These are phyloP conservation scores for Emergomyces africanus DNA, from an alignment of 2,329 filamentous ascomycete genomes.

Conservation along the genomic window DNA sequence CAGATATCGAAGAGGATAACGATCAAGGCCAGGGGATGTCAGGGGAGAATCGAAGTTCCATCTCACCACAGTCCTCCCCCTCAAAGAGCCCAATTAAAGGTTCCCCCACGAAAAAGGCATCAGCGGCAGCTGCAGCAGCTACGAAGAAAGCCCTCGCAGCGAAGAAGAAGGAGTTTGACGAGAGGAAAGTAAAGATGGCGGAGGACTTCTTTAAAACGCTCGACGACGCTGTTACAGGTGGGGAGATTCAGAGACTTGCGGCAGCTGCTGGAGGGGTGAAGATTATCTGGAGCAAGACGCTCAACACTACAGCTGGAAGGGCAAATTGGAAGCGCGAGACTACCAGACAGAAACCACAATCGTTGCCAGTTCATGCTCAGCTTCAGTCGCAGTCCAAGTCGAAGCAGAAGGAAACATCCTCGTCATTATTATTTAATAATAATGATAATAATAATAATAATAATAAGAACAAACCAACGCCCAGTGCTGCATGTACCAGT, in stretches of 20 bases:
- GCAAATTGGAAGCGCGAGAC: constrained; percentile 56
- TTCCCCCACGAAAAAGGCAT: constrained; percentile 17
- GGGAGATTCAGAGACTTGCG: constrained; percentile 37
- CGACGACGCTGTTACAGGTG: constrained; percentile 39
- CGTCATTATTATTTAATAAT: not conserved
- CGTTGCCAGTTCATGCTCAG: not conserved
- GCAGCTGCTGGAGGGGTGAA: constrained; percentile 44
- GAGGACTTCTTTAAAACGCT: constrained; percentile 43
- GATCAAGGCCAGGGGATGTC: constrained; percentile 16
- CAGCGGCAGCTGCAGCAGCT: constrained; percentile 14
- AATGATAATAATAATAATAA: too few species aligned
- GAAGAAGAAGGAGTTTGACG: constrained; percentile 40
- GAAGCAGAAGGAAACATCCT: not conserved
- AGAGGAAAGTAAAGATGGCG: constrained; percentile 40
- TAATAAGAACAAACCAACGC: not conserved
- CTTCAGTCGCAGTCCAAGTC: not conserved
- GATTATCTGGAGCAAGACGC: constrained; percentile 49
- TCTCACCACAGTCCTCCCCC: not conserved
- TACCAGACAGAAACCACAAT: not conserved
- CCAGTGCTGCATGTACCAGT: not conserved
- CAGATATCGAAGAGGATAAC: constrained; percentile 22
- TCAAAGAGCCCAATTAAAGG: constrained; percentile 5
- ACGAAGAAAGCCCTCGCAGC: constrained; percentile 24
- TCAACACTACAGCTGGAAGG: constrained; percentile 50
- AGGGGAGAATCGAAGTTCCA: not conserved